Base-by-base conservation (phyloP, 2,329 filamentous ascomycete genomes). In the Sclerotinia glacialis region DNA sequence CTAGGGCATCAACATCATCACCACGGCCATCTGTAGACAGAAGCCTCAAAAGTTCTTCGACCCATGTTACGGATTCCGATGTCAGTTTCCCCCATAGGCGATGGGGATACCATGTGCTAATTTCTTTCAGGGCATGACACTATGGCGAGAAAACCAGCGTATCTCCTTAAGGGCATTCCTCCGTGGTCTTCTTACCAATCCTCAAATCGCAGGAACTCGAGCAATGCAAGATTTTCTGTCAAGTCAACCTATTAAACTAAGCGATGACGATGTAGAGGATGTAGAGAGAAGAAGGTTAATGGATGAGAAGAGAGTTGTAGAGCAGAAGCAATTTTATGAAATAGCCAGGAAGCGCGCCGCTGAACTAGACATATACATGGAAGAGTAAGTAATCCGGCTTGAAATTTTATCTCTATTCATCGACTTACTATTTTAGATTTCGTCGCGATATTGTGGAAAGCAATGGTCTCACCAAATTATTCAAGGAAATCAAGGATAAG, bases 341-440 rank as follows among this genome's bases (percentile, higher is more conserved):
- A 93, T 99, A 75, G 95, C 95, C 11, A 84, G 93, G 71, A 89
- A 93, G 77, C 87, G 95, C 71, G 95, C 95, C 1, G 90, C 91
- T 6, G 95, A 98, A 75, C 83, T 99, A 61, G 95, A 99, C 78
- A 91, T 96, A 31, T 97, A 98, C 77, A 99, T 99, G 95, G 95
- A 99, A 79, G 79, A 96, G 88, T 92, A 78, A 78, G 88, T 80
- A 69, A 11, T 47, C 16, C 28, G 31, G 5, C 14, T 34, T 23
- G 9, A 23, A 23, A n/a, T 12, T 42, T 2, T 21, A 44, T 64
- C 1, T 18, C 3, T 11, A 47, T 47, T 5, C 12, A 5, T 58
- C 28, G 28, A 47, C 71, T 75, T 65, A 74, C 42, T 4, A 40
- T n/a, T 62, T 6, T 52, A 86, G 84, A 67, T 89, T 89, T 76